These are phyloP conservation scores for Schizosaccharomyces osmophilus DNA, from an alignment of 805 yeast species.

Conservation along the genomic window DNA sequence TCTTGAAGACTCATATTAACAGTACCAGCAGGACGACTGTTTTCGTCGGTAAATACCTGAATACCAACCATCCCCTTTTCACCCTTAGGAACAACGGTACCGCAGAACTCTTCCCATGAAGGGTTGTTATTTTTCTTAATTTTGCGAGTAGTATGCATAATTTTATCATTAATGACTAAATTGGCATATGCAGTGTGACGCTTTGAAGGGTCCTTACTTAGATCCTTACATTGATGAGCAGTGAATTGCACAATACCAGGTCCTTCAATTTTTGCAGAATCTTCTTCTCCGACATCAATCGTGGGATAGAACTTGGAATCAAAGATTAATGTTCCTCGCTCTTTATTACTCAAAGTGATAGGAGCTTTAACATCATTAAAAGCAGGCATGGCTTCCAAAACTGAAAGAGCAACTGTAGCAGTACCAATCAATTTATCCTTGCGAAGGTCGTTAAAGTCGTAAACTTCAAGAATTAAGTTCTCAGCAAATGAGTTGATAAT, in stretches of 20 bases:
- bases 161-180: constrained; percentile 36
- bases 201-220: constrained; percentile 18
- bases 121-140: constrained; percentile 42
- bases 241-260: constrained; percentile 71
- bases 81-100: constrained; percentile 48
- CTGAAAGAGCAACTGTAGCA: constrained; percentile 15
- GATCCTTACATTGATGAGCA: constrained; percentile 34
- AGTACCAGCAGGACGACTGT: constrained; percentile 32
- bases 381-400: background rate
- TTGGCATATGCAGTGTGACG: constrained; percentile 47
- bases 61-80: constrained; percentile 45
- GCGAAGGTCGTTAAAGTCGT: constrained; percentile 56
- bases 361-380: constrained; percentile 27
- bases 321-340: constrained; percentile 49
- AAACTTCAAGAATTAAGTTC: constrained; percentile 46
- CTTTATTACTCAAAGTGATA: constrained; percentile 59
- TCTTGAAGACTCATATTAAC: constrained; percentile 29
- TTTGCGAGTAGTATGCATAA: constrained; percentile 31
- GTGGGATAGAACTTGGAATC: constrained; percentile 54
- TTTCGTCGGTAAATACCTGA: constrained; percentile 16
- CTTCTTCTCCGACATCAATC: constrained; percentile 56
- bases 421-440: constrained; percentile 63
- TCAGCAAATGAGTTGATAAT: constrained; percentile 56
- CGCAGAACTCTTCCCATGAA: constrained; percentile 35
- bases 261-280: constrained; percentile 75